phyloP scores from a whole-genome alignment of 1,139 yeast genomes.

The Candida glucosophila region DNA sequence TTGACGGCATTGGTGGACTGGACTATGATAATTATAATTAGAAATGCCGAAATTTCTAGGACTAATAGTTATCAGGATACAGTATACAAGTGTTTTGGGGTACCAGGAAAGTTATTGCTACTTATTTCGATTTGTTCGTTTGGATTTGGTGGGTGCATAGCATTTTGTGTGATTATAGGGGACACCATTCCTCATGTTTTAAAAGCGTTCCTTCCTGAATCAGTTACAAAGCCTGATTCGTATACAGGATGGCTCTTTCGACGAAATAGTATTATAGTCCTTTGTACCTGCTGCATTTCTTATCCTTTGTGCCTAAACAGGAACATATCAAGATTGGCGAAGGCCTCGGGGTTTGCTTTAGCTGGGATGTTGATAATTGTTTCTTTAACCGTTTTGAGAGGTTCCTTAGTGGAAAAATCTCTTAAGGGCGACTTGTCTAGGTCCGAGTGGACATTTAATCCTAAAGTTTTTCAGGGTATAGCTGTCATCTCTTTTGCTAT shows the following conservation, averaged over 20 bases:
- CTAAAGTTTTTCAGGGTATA: slow-evolving; percentile 75
- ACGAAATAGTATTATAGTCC: slow-evolving; percentile 58
- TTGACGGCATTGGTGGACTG: slow-evolving; percentile 76
- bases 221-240: slow-evolving; percentile 26
- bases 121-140: slow-evolving; percentile 75
- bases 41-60: slow-evolving; percentile 71
- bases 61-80: slow-evolving; percentile 81
- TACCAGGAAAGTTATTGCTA: slow-evolving; percentile 56
- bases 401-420: slow-evolving; percentile 49
- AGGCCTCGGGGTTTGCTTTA: slow-evolving; percentile 81
- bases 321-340: slow-evolving; percentile 80
- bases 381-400: slow-evolving; percentile 60
- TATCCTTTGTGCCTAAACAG: slow-evolving; percentile 75
- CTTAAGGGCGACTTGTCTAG: slow-evolving; percentile 39
- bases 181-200: slow-evolving; percentile 92
- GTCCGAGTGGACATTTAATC: slow-evolving; percentile 48
- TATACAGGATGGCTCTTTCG: slow-evolving; percentile 45
- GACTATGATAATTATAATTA: slow-evolving; percentile 73
- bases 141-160: slow-evolving; percentile 93
- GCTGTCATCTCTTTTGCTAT: slow-evolving; percentile 88
- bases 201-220: slow-evolving; percentile 52
- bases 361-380: slow-evolving; percentile 79
- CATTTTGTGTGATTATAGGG: slow-evolving; percentile 89
- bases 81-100: slow-evolving; percentile 73
- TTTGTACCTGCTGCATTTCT: slow-evolving; percentile 67